These are phyloP conservation scores for Aspergillus asperescens DNA, from an alignment of 495 filamentous ascomycete genomes.

Conservation along the genomic window DNA sequence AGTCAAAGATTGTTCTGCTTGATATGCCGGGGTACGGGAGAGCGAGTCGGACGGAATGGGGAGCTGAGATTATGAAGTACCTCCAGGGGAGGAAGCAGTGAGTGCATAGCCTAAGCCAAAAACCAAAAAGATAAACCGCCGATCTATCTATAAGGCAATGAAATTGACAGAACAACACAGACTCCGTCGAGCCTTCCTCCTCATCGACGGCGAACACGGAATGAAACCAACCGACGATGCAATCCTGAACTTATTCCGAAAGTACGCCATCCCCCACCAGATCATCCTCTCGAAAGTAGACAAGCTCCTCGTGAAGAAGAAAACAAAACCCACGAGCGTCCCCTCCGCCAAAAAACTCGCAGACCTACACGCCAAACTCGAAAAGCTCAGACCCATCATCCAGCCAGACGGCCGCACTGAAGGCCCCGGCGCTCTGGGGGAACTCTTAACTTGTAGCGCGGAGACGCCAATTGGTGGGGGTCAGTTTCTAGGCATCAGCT, in stretches of 20 bases:
- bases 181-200: slow-evolving; percentile 71
- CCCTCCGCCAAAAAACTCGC: slow-evolving; percentile 26
- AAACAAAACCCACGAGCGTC: slow-evolving; percentile 28
- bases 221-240: slow-evolving; percentile 66
- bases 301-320: slow-evolving; percentile 37
- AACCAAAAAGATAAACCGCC: too few species aligned
- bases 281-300: slow-evolving; percentile 85
- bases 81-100: slow-evolving; percentile 62
- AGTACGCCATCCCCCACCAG: slow-evolving; percentile 62
- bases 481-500: slow-evolving; percentile 40
- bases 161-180: too few species aligned
- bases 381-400: slow-evolving; percentile 22
- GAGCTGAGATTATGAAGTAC: slow-evolving; percentile 81
- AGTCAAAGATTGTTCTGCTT: slow-evolving; percentile 58
- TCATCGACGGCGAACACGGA: slow-evolving; percentile 79
- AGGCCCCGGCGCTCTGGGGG: slow-evolving; percentile 45
- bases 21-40: slow-evolving; percentile 96
- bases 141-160: too few species aligned
- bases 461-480: slow-evolving; percentile 27
- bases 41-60: slow-evolving; percentile 72
- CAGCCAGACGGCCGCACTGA: slow-evolving; percentile 30
- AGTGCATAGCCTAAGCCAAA: too few species aligned
- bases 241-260: slow-evolving; percentile 59
- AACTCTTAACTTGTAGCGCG: slow-evolving; percentile 47
- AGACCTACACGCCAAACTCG: slow-evolving; percentile 27